Evolutionary conservation across 768 basidiomycete species (phyloP).

Genomic region (Boletus vinaceobasis): DNA sequence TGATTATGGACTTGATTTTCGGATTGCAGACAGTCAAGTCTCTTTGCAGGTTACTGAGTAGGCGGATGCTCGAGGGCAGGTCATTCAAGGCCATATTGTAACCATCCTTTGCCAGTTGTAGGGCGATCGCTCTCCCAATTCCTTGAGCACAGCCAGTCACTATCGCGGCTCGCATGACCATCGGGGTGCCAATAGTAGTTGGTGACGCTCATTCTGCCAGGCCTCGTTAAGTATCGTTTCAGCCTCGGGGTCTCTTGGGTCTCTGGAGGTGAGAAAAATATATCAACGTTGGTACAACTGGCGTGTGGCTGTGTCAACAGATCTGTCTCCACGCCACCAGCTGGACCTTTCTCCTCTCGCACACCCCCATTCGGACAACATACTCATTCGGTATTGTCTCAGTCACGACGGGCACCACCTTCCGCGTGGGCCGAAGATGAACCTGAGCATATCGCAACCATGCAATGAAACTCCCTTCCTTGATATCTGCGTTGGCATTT

Average conservation of each 20-base stretch:
- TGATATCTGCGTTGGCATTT: background rate
- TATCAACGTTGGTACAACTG: background rate
- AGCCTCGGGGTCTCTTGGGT: background rate
- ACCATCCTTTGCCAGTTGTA: background rate
- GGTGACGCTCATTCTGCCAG: background rate
- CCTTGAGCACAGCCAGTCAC: slow-evolving; percentile 2
- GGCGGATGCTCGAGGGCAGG: background rate
- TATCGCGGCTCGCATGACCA: background rate
- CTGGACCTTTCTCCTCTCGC: background rate
- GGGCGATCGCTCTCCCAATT: background rate
- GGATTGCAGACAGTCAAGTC: background rate
- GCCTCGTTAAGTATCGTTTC: background rate
- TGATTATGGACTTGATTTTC: background rate
- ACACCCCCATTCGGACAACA: background rate
- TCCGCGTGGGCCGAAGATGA: background rate
- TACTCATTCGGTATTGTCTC: background rate
- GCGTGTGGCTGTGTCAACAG: background rate
- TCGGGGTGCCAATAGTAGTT: background rate
- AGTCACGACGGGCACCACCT: background rate
- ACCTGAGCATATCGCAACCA: background rate
- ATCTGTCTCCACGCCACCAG: background rate
- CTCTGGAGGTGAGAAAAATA: background rate
- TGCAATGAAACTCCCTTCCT: slow-evolving; percentile 1
- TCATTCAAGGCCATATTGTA: background rate
- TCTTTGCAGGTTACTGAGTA: background rate